Conservation (phyloP, 495 filamentous ascomycete genomes). For the Symbiotaphrina buchneri region DNA sequence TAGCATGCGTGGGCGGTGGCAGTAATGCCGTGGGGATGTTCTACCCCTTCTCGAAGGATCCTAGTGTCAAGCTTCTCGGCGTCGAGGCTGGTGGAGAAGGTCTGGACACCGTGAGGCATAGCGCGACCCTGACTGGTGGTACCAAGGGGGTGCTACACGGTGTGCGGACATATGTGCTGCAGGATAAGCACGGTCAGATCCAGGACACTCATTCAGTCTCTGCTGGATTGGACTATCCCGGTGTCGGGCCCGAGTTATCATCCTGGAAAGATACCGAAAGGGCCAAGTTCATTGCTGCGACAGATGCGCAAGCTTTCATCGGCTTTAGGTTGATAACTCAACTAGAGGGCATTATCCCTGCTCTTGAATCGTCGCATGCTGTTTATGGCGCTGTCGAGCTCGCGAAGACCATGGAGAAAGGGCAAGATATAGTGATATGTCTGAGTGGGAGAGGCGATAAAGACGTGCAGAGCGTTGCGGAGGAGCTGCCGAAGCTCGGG, state of each 20-base stretch:
- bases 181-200: conserved; percentile 83
- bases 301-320: conserved; percentile 75
- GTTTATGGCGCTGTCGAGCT: conserved; percentile 74
- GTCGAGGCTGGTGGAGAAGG: conserved; percentile 87
- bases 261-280: conserved; percentile 78
- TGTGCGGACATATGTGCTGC: conserved; percentile 85
- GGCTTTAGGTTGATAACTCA: conserved; percentile 70
- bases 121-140: conserved; percentile 70
- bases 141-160: conserved; percentile 87
- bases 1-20: conserved; percentile 90
- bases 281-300: conserved; percentile 77
- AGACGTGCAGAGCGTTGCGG: conserved; percentile 94
- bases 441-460: conserved; percentile 86
- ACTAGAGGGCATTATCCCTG: conserved; percentile 90
- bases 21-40: conserved; percentile 89
- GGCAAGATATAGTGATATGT: conserved; percentile 84
- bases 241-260: conserved; percentile 80
- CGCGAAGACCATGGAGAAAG: conserved; percentile 78
- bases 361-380: conserved; percentile 83
- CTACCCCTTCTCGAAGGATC: conserved; percentile 78
- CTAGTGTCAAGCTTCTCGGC: conserved; percentile 66
- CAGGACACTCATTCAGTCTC: conserved; percentile 83
- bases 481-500: conserved; percentile 72
- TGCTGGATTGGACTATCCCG: conserved; percentile 93
- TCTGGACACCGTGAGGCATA: conserved; percentile 67